Percentiles rank a stretch among this genome's conserved stretches.
Conservation (phyloP, 2,329 filamentous ascomycete species). For the Thermothelomyces thermophilus region DNA sequence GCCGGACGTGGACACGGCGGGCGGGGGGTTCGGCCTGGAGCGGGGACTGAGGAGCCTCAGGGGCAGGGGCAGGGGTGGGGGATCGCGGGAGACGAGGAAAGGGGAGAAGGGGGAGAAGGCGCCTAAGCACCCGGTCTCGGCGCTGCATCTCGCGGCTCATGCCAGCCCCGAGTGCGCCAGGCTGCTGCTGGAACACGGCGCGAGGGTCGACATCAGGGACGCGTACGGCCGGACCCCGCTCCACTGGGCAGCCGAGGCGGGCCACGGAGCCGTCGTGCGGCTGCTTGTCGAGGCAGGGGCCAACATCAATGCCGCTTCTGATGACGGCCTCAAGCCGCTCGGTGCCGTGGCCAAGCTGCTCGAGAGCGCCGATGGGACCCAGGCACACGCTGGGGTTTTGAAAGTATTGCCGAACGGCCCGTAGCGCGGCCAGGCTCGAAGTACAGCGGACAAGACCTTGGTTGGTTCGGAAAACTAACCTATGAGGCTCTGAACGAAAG, state of each 20-base stretch:
- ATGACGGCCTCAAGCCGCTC: not conserved
- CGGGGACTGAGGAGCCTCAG: not conserved
- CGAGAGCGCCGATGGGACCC: not conserved
- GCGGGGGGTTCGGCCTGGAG: not conserved
- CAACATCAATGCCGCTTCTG: not conserved
- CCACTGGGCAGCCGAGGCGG: slow-evolving; percentile 15
- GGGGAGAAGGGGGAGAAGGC: not conserved
- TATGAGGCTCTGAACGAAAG: too few relatives aligned
- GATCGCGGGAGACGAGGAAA: not conserved
- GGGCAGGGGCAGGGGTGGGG: not conserved
- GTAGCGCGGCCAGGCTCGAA: not conserved
- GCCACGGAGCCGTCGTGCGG: slow-evolving; percentile 9
- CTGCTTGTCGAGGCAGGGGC: slow-evolving; percentile 13
- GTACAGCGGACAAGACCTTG: not conserved
- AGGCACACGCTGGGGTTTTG: not conserved
- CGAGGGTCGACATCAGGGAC: slow-evolving; percentile 11
- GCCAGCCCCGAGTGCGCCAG: slow-evolving; percentile 8
- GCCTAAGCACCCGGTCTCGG: slow-evolving; percentile 8
- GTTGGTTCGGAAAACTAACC: too few relatives aligned
- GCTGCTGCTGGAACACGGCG: slow-evolving; percentile 13
- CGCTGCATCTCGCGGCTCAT: slow-evolving; percentile 20
- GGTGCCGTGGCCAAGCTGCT: not conserved
- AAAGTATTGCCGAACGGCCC: not conserved
- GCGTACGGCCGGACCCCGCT: slow-evolving; percentile 18
- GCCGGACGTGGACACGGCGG: not conserved